A percentile compares a stretch with the other conserved stretches of the same genome.
These are phyloP conservation scores for Thamnidium elegans DNA, from an alignment of 192 early-diverging fungal species.

Conservation along the genomic window DNA sequence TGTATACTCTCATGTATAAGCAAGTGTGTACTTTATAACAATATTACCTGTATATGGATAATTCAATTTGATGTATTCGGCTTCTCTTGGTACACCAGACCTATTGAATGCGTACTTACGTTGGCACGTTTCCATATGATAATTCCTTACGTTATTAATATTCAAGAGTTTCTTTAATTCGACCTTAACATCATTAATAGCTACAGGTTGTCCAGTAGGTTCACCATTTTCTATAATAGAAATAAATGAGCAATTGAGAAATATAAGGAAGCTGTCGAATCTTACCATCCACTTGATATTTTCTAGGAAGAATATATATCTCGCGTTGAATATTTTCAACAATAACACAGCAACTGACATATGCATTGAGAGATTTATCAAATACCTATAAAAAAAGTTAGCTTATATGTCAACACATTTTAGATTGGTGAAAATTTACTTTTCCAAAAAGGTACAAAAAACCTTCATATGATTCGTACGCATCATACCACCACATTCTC, in stretches of 20 bases:
- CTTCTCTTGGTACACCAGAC: slow-evolving; percentile 68
- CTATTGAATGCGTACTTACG: slow-evolving; percentile 92
- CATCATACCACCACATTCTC: slow-evolving; percentile 84
- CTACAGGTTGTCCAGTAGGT: slow-evolving; percentile 56
- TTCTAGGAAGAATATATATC: slow-evolving; percentile 85
- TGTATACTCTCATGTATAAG: slow-evolving; percentile 53
- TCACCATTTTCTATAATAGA: slow-evolving; percentile 35
- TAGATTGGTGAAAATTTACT: not conserved
- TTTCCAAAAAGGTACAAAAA: slow-evolving; percentile 92
- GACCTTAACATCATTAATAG: slow-evolving; percentile 64
- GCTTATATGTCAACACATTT: not conserved
- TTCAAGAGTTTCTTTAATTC: slow-evolving; percentile 69
- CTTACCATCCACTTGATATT: slow-evolving; percentile 42
- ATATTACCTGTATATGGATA: slow-evolving; percentile 17
- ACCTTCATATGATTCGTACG: slow-evolving; percentile 74
- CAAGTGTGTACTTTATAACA: not conserved
- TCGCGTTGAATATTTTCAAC: slow-evolving; percentile 82
- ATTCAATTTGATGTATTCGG: slow-evolving; percentile 81
- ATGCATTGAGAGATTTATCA: slow-evolving; percentile 47
- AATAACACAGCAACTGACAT: slow-evolving; percentile 76
- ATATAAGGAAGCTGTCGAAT: not conserved
- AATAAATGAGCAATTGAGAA: not conserved
- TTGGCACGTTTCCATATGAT: slow-evolving; percentile 58
- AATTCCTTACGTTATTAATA: slow-evolving; percentile 55
- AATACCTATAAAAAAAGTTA: slow-evolving; percentile 24